Percentiles rank a stretch among this genome's conserved stretches.
phyloP scores from a whole-genome alignment of 805 yeast species.

The Candida maltosa region DNA sequence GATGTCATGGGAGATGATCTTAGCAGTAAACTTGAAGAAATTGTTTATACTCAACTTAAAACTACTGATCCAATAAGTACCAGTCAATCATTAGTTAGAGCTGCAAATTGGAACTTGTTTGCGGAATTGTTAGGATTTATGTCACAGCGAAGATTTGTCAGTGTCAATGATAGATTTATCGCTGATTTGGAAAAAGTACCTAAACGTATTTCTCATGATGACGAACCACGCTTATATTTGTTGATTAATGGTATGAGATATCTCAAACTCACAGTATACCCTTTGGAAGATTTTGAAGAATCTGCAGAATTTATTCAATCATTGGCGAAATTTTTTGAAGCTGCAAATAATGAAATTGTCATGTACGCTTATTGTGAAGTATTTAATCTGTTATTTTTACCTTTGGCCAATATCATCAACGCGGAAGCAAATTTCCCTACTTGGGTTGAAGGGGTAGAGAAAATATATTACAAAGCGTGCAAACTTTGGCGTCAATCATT shows the following conservation, averaged over 20 bases:
- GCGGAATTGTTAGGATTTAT: slow-evolving; percentile 87
- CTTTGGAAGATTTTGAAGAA: slow-evolving; percentile 88
- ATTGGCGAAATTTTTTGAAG: slow-evolving; percentile 74
- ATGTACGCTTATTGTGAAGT: slow-evolving; percentile 84
- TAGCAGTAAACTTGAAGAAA: slow-evolving; percentile 83
- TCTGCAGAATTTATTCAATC: slow-evolving; percentile 88
- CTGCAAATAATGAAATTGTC: slow-evolving; percentile 62
- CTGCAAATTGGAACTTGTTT: slow-evolving; percentile 91
- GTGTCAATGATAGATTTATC: slow-evolving; percentile 90
- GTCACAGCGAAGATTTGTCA: slow-evolving; percentile 78
- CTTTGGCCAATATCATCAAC: slow-evolving; percentile 79
- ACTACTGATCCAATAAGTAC: slow-evolving; percentile 80
- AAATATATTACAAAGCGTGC: slow-evolving; percentile 52
- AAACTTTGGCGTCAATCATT: slow-evolving; percentile 36
- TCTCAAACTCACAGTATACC: slow-evolving; percentile 73
- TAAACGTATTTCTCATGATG: slow-evolving; percentile 24
- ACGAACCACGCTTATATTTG: slow-evolving; percentile 60
- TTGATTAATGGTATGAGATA: slow-evolving; percentile 91
- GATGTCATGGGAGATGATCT: slow-evolving; percentile 73
- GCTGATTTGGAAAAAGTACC: slow-evolving; percentile 89
- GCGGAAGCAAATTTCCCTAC: slow-evolving; percentile 96
- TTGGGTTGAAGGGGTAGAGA: slow-evolving; percentile 80
- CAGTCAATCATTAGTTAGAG: slow-evolving; percentile 62
- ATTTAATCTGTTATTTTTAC: slow-evolving; percentile 66
- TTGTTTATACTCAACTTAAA: slow-evolving; percentile 83